Conservation (phyloP, 73 alveolate genomes). For the Paramecium octaurelia region DNA sequence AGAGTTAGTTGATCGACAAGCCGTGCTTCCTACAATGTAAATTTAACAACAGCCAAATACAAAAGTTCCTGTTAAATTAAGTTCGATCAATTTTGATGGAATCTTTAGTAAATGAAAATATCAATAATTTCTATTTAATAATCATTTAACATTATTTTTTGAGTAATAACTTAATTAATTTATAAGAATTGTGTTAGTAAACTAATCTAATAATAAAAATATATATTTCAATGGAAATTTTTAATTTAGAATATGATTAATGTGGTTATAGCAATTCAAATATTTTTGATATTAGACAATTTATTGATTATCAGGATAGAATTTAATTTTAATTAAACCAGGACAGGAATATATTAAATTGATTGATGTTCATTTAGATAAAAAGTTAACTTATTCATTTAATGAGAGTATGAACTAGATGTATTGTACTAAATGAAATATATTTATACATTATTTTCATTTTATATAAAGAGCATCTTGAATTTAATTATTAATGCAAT, state of each 20-base stretch:
- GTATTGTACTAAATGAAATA: not conserved
- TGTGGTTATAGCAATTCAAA: no score
- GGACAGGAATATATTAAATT: no score
- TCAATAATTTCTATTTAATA: not conserved
- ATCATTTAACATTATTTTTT: not conserved
- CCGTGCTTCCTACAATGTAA: slow-evolving; percentile 54
- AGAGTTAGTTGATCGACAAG: slow-evolving; percentile 57
- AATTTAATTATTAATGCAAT: not conserved
- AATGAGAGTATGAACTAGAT: not conserved
- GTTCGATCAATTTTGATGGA: slow-evolving; percentile 61
- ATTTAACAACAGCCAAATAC: slow-evolving; percentile 42
- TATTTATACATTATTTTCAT: not conserved
- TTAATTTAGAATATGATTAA: no score
- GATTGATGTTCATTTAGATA: no score
- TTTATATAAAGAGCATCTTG: not conserved
- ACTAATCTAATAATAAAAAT: no score
- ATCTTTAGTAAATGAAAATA: slow-evolving; percentile 46
- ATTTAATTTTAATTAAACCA: no score
- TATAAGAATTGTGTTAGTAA: no score
- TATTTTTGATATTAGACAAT: no score
- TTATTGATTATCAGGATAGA: no score
- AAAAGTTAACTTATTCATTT: no score
- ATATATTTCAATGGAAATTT: no score
- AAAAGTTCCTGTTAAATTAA: slow-evolving; percentile 57
- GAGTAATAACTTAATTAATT: no score